phyloP scores from a whole-genome alignment of 306 rosid genomes.

The Dryas alaskensis region DNA sequence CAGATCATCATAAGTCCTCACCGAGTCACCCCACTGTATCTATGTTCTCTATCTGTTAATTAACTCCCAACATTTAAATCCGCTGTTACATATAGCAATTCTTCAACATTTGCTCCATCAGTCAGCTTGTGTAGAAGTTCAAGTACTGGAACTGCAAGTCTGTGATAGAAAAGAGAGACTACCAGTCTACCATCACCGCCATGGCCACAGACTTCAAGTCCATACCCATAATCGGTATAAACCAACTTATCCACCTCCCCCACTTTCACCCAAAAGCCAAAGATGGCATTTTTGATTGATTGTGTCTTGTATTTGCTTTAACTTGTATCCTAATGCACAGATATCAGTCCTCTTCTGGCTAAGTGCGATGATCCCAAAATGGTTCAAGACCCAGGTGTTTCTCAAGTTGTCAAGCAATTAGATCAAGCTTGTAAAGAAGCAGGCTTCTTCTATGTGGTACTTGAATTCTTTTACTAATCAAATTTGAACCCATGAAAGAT shows the following conservation, averaged over 20 bases:
- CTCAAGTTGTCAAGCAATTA: constrained; percentile 62
- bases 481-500: not conserved
- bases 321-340: constrained; percentile 39
- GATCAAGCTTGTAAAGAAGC: constrained; percentile 84
- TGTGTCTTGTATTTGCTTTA: not conserved
- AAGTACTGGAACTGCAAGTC: not conserved
- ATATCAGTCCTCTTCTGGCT: constrained; percentile 63
- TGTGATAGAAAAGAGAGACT: not conserved
- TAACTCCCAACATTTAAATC: too few relatives aligned
- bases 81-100: too few relatives aligned
- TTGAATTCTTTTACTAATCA: not conserved
- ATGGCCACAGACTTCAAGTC: constrained; percentile 73
- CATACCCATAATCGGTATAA: constrained; percentile 75
- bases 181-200: not conserved
- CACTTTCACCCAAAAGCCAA: not conserved
- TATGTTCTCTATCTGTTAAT: too few relatives aligned
- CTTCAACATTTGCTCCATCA: not conserved
- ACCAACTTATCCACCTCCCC: not conserved
- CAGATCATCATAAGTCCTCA: too few relatives aligned
- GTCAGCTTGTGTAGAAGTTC: not conserved
- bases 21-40: too few relatives aligned
- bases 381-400: constrained; percentile 58
- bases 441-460: constrained; percentile 93
- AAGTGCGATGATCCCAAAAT: constrained; percentile 66
- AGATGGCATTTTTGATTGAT: not conserved